Evolutionary conservation across 306 rosid species (phyloP).

Genomic region (Malus asiatica): DNA sequence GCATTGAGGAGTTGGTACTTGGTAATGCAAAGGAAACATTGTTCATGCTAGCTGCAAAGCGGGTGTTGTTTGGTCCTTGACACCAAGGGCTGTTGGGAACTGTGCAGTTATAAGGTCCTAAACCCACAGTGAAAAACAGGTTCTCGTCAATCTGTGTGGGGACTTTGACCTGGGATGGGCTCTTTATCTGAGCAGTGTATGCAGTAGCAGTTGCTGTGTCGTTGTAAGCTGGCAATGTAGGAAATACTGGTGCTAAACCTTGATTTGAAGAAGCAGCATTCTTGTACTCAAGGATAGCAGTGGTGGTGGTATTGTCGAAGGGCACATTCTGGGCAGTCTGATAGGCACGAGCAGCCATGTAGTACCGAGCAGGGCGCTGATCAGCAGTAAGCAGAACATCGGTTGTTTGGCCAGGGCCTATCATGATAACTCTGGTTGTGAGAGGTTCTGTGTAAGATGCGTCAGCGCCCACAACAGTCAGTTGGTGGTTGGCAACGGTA

Average conservation of each 20-base stretch:
- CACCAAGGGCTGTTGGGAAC: constrained; percentile 76
- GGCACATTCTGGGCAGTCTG: constrained; percentile 64
- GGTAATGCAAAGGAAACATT: constrained; percentile 65
- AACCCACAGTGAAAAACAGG: constrained; percentile 55
- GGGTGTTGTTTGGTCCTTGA: constrained; percentile 96
- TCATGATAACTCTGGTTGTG: constrained; percentile 54
- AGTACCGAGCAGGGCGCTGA: constrained; percentile 68
- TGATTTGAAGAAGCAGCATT: constrained; percentile 30
- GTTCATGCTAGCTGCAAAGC: constrained; percentile 24
- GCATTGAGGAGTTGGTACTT: constrained; percentile 60
- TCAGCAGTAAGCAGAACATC: constrained; percentile 65
- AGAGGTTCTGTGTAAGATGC: constrained; percentile 71
- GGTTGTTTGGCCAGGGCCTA: constrained; percentile 93
- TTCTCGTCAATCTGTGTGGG: constrained; percentile 40
- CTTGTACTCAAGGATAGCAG: constrained; percentile 78
- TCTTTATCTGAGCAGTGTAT: constrained; percentile 46
- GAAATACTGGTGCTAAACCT: constrained; percentile 40
- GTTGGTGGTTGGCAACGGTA: constrained; percentile 61
- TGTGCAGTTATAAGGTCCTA: constrained; percentile 79
- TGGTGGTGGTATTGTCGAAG: constrained; percentile 90
- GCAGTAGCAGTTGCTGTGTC: constrained; percentile 67
- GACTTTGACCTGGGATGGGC: constrained; percentile 40
- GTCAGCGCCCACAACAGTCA: constrained; percentile 73
- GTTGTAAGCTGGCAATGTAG: constrained; percentile 54
- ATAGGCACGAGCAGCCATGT: constrained; percentile 67